Evolutionary conservation across 345 rosid species (phyloP), one percentile per base, ranked within the genome.

Genomic region (Microcos paniculata): DNA sequence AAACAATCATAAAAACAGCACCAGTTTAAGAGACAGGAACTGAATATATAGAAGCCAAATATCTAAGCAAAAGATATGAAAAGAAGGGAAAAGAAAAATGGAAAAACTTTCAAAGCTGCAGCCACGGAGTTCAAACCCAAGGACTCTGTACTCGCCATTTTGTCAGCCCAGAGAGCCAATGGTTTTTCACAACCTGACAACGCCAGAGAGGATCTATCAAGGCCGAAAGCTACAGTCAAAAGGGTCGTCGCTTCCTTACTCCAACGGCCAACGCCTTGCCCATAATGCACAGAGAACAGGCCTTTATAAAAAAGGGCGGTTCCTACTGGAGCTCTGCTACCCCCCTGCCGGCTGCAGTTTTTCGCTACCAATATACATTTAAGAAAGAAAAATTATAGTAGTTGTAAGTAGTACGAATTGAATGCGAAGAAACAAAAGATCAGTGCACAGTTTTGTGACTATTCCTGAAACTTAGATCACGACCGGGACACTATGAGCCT

Each of bases 141-240:
- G 42, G 40, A 65, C 19, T 40, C 33, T 43, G 35, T 46, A 16
- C 38, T 13, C 13, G 23, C 3, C 56, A 26, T 67, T 64, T 67
- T 45, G 71, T 67, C 56, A 45, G 40, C 35, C 51, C 13, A n/a
- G 68, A 66, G 16, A 31, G 73, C n/a, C 30, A 28, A 49, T 70
- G 26, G 43, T 51, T 51, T 55, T 51, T 68, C 8, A 45, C 4
- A 1, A 55, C 1, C 35, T 7, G 38, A 45, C 38, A 46, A 13
- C 3, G 21, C 49, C 71, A 67, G 40, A 26, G 49, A 21, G 12
- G 49, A 38, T 40, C 30, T 42, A 40, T 12, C 3, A 64, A 43
- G 31, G 49, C 26, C 11, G 48, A 64, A 40, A 24, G 33, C 71
- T 66, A 65, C 52, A 42, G 53, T 42, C 51, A 12, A 66, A 23